Base-by-base conservation (phyloP, 2,329 filamentous ascomycete genomes). In the Calycina marina region DNA sequence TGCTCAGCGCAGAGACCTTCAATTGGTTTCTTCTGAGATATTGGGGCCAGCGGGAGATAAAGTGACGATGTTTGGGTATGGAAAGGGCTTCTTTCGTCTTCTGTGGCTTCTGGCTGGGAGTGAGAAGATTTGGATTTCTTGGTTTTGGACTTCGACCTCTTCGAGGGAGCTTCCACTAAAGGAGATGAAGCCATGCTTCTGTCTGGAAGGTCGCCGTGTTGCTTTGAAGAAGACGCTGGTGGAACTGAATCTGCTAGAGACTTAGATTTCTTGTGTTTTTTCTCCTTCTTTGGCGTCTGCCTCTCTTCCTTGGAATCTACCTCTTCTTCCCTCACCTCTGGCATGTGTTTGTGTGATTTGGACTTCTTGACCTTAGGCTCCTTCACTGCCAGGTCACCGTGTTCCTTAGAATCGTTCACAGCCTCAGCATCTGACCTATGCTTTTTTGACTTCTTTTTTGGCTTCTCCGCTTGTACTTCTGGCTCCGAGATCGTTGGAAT, bases 41-140 rank as follows among this genome's bases (percentile, higher is more conserved):
- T 61, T 8, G 82, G 80, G 40, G 73, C 79, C 40, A 90, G 63
- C 2, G 79, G 71, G 41, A 86, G 67, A 58, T 82, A 86, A 46
- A 93, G 69, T 2, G 86, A 86, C 25, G 83, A 70, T 14, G 78
- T 84, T 49, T 88, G 77, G 16, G 73, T 70, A 52, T 75, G 74
- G 57, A 93, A 88, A 11, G 86, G 80, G 27, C 78, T 80, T n/a
- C n/a, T n/a, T 41, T 56, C 59, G 30, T 55, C 31, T 13, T 28
- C 28, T 10, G 30, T 24, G 22, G 15, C 25, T 27, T 41, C 35
- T n/a, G 28, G n/a, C 10, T 28, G 26, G 20, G 51, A 48, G 28
- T 61, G 62, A 16, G 57, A 52, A 4, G 57, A 54, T 30, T 32
- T 53, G 28, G 52, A 51, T 33, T 61, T 56, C 55, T 63, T 63